Conservation (phyloP, 257 asterid genomes). For the Nemophila menziesii region DNA sequence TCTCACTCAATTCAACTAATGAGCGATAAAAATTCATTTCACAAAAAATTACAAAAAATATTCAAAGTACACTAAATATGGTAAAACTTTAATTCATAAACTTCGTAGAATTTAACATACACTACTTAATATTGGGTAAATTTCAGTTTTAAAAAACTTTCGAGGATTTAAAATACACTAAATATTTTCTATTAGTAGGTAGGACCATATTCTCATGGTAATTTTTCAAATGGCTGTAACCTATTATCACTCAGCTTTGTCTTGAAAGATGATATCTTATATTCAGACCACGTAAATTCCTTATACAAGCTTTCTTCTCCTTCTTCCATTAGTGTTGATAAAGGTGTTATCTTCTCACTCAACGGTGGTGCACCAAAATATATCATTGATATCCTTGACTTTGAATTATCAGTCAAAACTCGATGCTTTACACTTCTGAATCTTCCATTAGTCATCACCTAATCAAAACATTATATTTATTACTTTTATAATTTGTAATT, state of each 20-base stretch:
- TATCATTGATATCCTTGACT: conserved; percentile 41
- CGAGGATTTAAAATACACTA: too few species aligned
- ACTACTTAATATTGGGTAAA: too few species aligned
- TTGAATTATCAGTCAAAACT: conserved; percentile 27
- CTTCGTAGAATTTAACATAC: too few species aligned
- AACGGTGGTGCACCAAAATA: conserved; percentile 62
- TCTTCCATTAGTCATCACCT: too few species aligned
- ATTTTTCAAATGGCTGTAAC: conserved; percentile 33
- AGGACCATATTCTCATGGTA: too few species aligned
- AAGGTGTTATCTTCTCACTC: conserved; percentile 32
- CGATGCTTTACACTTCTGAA: conserved; percentile 64
- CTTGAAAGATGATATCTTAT: conserved; percentile 50
- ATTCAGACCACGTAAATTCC: conserved; percentile 61
- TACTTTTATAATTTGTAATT: not conserved
- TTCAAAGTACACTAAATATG: too few species aligned
- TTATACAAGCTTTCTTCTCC: conserved; percentile 46
- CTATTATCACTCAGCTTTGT: conserved; percentile 48
- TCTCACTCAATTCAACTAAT: too few species aligned
- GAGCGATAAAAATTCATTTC: too few species aligned
- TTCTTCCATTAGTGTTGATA: conserved; percentile 29
- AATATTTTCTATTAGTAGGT: too few species aligned
- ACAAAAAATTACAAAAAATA: too few species aligned
- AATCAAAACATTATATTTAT: not conserved
- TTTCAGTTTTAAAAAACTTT: too few species aligned
- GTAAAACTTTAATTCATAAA: too few species aligned